These are phyloP conservation scores for Claviceps paspali DNA, from an alignment of 2,329 filamentous ascomycete genomes.

Conservation along the genomic window DNA sequence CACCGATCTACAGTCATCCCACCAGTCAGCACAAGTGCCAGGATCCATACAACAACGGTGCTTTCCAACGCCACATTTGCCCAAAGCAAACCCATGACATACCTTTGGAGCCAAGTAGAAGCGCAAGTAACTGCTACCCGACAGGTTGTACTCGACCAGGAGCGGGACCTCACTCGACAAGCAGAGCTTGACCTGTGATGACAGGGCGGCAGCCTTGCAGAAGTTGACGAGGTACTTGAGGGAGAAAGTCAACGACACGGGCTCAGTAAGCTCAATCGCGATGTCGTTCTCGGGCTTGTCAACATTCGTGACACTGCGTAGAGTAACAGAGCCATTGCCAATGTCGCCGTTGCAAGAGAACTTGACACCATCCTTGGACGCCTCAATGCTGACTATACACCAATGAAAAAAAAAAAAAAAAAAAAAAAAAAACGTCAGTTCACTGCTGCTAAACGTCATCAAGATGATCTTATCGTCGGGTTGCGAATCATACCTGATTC, in stretches of 20 bases:
- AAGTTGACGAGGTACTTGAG: constrained; percentile 99
- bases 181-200: constrained; percentile 72
- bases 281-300: constrained; percentile 81
- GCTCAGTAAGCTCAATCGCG: constrained; percentile 79
- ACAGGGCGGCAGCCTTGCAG: constrained; percentile 89
- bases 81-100: constrained; percentile 14
- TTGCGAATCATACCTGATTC: constrained; percentile 69
- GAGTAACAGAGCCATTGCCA: constrained; percentile 82
- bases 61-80: neutral
- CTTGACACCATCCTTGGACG: constrained; percentile 92
- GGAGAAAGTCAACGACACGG: constrained; percentile 89
- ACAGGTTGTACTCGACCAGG: constrained; percentile 77
- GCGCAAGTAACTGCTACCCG: constrained; percentile 73
- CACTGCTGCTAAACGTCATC: too few species aligned
- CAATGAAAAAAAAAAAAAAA: neutral
- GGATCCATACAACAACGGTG: neutral
- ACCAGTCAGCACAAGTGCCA: neutral
- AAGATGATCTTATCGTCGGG: too few species aligned
- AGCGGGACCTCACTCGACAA: constrained; percentile 93
- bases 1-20: constrained; percentile 18
- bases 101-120: constrained; percentile 99
- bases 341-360: constrained; percentile 91
- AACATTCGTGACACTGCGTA: constrained; percentile 75
- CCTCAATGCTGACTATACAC: constrained; percentile 72
- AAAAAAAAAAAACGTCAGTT: neutral